A percentile compares a stretch with the other conserved stretches of the same genome.
These are phyloP conservation scores for Gastrolobium villosum DNA, from an alignment of 306 rosid genomes.

Conservation along the genomic window DNA sequence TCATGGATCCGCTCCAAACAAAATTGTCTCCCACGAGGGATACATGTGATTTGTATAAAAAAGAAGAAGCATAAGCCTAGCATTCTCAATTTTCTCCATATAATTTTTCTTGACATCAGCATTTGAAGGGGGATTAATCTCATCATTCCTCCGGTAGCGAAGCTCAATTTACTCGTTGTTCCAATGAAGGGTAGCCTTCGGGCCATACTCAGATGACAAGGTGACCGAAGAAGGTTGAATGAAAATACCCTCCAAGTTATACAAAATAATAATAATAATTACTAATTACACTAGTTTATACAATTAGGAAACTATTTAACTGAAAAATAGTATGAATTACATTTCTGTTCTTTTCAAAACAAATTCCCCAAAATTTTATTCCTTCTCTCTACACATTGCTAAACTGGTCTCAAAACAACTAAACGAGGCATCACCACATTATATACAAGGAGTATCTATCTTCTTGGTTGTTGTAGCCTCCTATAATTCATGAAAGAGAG, in stretches of 20 bases:
- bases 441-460: conserved; percentile 58
- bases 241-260: too few species aligned
- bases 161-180: too few species aligned
- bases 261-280: too few species aligned
- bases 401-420: conserved; percentile 44
- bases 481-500: conserved; percentile 43
- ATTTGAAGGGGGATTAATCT: too few species aligned
- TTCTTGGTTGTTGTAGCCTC: conserved; percentile 48
- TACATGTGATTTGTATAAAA: too few species aligned
- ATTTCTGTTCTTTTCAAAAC: conserved; percentile 48
- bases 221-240: too few species aligned
- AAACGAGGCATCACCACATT: conserved; percentile 56
- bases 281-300: conserved; percentile 4
- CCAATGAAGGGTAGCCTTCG: too few species aligned
- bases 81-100: conserved; percentile 4
- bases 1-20: too few species aligned
- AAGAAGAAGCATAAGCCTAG: conserved; percentile 16
- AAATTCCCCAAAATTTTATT: conserved; percentile 56
- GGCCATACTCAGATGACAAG: too few species aligned
- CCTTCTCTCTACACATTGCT: conserved; percentile 62
- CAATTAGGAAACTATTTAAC: not conserved
- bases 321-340: conserved; percentile 29
- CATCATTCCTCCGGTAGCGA: too few species aligned
- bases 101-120: conserved; percentile 19
- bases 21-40: too few species aligned